phyloP scores from a whole-genome alignment of 352 stramenopile species.

The Pythium sp. region DNA sequence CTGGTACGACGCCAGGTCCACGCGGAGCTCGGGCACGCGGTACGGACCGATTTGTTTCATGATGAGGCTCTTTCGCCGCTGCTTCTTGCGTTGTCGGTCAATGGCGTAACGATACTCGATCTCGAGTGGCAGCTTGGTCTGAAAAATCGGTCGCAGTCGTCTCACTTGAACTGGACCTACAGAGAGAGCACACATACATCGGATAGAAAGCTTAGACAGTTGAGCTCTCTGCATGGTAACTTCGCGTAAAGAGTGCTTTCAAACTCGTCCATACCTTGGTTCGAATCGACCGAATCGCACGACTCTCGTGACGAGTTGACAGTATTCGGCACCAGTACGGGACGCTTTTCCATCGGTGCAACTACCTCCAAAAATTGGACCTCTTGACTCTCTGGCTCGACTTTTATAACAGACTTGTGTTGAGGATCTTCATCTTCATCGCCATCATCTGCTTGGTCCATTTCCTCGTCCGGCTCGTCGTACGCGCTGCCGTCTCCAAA shows the following conservation, averaged over 20 bases:
- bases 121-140: slow-evolving; percentile 57
- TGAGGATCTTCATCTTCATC: background rate
- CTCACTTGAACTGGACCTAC: background rate
- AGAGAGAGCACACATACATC: background rate
- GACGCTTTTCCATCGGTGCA: background rate
- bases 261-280: background rate
- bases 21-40: slow-evolving; percentile 44
- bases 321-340: background rate
- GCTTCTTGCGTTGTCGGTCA: slow-evolving; percentile 41
- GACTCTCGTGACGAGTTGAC: slow-evolving; percentile 13
- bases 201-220: background rate
- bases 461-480: slow-evolving; percentile 9
- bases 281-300: slow-evolving; percentile 11
- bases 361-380: slow-evolving; percentile 1
- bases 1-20: slow-evolving; percentile 83
- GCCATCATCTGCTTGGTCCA: slow-evolving; percentile 8
- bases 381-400: slow-evolving; percentile 10
- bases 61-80: slow-evolving; percentile 24
- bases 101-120: slow-evolving; percentile 59
- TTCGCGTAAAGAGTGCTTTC: background rate
- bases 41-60: slow-evolving; percentile 42
- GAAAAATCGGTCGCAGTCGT: slow-evolving; percentile 25
- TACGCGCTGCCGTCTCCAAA: slow-evolving; percentile 6
- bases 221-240: background rate
- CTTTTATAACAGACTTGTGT: slow-evolving; percentile 13